A percentile compares a stretch with the other conserved stretches of the same genome.
Evolutionary conservation across 2,329 filamentous ascomycete species (phyloP).

Genomic region (Fusarium scirpi): DNA sequence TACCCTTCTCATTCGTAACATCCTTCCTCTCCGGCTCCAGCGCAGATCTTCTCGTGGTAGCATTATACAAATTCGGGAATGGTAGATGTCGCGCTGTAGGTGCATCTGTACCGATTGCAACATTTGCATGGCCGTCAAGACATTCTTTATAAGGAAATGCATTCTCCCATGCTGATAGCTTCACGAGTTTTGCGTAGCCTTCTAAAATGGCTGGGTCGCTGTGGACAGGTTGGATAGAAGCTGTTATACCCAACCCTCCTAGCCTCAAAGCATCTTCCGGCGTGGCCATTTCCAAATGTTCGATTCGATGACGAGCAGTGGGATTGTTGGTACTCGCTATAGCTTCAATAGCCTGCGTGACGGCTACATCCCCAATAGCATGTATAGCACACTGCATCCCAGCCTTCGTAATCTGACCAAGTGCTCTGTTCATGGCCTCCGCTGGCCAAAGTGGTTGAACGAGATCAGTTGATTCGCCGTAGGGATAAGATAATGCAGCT

Average conservation of each 20-base stretch:
- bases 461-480: slow-evolving; percentile 60
- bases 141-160: slow-evolving; percentile 75
- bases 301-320: slow-evolving; percentile 69
- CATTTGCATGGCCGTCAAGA: slow-evolving; percentile 62
- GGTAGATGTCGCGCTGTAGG: slow-evolving; percentile 69
- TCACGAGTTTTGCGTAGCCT: slow-evolving; percentile 71
- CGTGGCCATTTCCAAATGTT: slow-evolving; percentile 72
- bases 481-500: slow-evolving; percentile 69
- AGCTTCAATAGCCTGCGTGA: slow-evolving; percentile 68
- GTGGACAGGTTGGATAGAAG: slow-evolving; percentile 69
- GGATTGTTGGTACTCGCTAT: slow-evolving; percentile 59
- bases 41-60: slow-evolving; percentile 67
- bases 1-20: slow-evolving; percentile 65
- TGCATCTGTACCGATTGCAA: slow-evolving; percentile 70
- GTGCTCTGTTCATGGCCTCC: slow-evolving; percentile 64
- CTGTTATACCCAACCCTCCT: slow-evolving; percentile 69
- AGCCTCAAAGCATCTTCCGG: slow-evolving; percentile 67
- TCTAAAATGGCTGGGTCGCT: slow-evolving; percentile 70
- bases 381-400: slow-evolving; percentile 73
- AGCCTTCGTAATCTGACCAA: slow-evolving; percentile 64
- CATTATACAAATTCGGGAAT: slow-evolving; percentile 69
- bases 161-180: slow-evolving; percentile 63
- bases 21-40: slow-evolving; percentile 58
- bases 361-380: slow-evolving; percentile 72
- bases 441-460: slow-evolving; percentile 65